phyloP scores from a whole-genome alignment of 352 stramenopile genomes.

The Elongisporangium anandrum region DNA sequence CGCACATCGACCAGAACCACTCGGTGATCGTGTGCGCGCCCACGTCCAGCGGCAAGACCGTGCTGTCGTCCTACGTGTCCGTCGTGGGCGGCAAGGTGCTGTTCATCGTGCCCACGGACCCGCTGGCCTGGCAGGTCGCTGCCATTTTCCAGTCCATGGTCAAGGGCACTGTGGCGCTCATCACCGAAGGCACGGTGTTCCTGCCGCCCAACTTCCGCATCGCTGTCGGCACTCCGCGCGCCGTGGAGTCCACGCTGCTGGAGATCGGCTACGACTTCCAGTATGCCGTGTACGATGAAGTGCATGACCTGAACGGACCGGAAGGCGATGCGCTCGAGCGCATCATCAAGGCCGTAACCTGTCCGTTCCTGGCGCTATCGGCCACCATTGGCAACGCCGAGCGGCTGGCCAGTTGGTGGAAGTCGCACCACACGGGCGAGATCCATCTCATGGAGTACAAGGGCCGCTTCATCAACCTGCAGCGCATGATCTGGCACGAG shows the following conservation, averaged over 20 bases:
- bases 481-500: conserved; percentile 94
- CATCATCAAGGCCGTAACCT: conserved; percentile 94
- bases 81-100: conserved; percentile 78
- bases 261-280: conserved; percentile 93
- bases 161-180: conserved; percentile 94
- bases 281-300: conserved; percentile 98
- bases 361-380: conserved; percentile 96
- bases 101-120: conserved; percentile 94
- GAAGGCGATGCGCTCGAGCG: conserved; percentile 96
- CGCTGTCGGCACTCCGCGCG: conserved; percentile 94
- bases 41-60: conserved; percentile 97
- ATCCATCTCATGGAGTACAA: conserved; percentile 95
- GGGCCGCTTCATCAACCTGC: conserved; percentile 97
- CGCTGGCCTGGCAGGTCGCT: conserved; percentile 98
- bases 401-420: conserved; percentile 94
- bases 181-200: conserved; percentile 90
- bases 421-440: conserved; percentile 80
- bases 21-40: conserved; percentile 97
- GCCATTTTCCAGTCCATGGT: conserved; percentile 98
- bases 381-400: conserved; percentile 97
- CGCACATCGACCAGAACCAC: conserved; percentile 93
- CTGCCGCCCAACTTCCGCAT: conserved; percentile 82
- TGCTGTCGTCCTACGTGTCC: conserved; percentile 83
- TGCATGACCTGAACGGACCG: conserved; percentile 96
- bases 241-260: conserved; percentile 92